A percentile compares a stretch with the other conserved stretches of the same genome.
phyloP scores from a whole-genome alignment of 116 monocot species.

The Papilionanthe hybrid region DNA sequence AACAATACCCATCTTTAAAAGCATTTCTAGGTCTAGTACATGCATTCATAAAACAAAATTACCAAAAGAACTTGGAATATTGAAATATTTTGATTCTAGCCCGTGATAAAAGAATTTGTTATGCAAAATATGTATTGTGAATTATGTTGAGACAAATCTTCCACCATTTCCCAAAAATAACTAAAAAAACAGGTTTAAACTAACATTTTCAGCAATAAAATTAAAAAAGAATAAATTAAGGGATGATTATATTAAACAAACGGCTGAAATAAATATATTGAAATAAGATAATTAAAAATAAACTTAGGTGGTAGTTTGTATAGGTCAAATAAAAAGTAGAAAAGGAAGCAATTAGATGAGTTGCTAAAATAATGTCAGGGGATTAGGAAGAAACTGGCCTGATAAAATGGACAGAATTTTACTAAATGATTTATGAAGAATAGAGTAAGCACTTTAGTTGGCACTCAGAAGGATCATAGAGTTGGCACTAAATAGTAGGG shows the following conservation, averaged over 20 bases:
- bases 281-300: neutral
- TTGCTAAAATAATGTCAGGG: neutral
- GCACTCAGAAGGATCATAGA: neutral
- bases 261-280: neutral
- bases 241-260: neutral
- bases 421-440: neutral
- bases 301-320: neutral
- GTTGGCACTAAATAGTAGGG: neutral
- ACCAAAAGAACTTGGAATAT: neutral
- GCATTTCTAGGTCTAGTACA: neutral
- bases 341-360: neutral
- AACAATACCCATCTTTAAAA: neutral
- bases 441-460: neutral
- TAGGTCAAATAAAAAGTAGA: neutral
- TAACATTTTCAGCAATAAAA: neutral
- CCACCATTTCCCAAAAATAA: neutral
- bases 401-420: neutral
- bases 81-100: neutral
- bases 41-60: neutral
- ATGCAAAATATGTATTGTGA: neutral
- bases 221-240: neutral
- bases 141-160: neutral
- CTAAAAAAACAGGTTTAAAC: neutral
- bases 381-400: neutral
- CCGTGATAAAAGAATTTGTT: neutral